Evolutionary conservation across 2,329 filamentous ascomycete species (phyloP).

Genomic region (Venturia nashicola): DNA sequence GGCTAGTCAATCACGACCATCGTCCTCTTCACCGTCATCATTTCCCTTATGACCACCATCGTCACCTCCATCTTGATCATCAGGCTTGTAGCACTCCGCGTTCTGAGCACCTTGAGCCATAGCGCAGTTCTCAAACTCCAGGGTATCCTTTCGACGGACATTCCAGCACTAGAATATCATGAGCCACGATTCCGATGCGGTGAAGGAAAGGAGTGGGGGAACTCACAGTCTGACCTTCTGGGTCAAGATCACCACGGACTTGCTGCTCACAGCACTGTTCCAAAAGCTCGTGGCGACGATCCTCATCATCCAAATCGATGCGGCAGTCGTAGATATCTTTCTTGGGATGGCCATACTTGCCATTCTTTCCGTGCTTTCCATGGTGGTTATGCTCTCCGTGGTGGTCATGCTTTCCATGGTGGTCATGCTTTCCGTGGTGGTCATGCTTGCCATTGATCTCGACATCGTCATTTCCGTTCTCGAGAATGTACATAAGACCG

Average conservation of each 20-base stretch:
- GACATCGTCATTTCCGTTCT: not conserved
- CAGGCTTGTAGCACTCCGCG: not conserved
- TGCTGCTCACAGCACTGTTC: constrained; percentile 6
- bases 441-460: not conserved
- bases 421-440: not conserved
- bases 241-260: not conserved
- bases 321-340: constrained; percentile 1
- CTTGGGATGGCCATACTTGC: not conserved
- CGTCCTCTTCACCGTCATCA: not conserved
- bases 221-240: not conserved
- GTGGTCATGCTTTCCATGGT: not conserved
- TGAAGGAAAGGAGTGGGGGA: not conserved
- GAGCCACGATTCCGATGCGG: not conserved
- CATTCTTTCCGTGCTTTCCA: no score
- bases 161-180: not conserved
- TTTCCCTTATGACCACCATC: not conserved
- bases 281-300: not conserved
- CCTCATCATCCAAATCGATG: constrained; percentile 2
- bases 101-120: constrained; percentile 2
- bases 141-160: not conserved
- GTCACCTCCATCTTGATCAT: not conserved
- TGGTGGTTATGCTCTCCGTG: constrained; percentile 2
- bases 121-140: constrained; percentile 2
- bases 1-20: constrained; percentile 1
- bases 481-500: not conserved